Evolutionary conservation across 345 rosid species (phyloP).

Genomic region (Populus pruinosa): DNA sequence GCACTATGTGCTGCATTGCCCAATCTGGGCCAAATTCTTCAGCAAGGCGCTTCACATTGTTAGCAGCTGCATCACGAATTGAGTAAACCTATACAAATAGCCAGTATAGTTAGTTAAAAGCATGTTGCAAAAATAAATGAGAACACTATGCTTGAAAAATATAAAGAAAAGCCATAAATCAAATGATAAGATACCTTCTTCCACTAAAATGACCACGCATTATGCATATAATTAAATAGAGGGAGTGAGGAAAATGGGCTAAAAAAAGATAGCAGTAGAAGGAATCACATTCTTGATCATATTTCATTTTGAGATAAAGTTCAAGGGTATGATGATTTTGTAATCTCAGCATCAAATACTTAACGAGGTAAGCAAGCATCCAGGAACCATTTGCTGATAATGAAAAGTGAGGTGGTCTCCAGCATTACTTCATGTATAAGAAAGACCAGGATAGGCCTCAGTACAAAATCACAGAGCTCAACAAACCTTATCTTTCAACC

Average conservation of each 20-base stretch:
- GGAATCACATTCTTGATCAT: neutral
- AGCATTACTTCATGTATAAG: neutral
- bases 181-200: too few relatives aligned
- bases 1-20: conserved; percentile 97
- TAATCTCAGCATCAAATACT: neutral
- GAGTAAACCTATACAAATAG: conserved; percentile 61
- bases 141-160: neutral
- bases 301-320: neutral
- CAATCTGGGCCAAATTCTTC: conserved; percentile 98
- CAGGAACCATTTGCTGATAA: neutral
- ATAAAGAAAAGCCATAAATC: neutral
- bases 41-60: conserved; percentile 88
- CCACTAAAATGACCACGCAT: neutral
- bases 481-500: conserved; percentile 92
- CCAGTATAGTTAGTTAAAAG: neutral
- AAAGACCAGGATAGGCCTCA: neutral
- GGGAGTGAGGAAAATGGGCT: neutral
- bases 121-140: neutral
- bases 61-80: conserved; percentile 93
- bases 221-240: neutral
- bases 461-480: neutral
- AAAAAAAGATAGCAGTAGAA: neutral
- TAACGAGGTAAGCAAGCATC: neutral
- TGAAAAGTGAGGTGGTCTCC: neutral
- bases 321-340: neutral